Base-by-base conservation (phyloP, 495 filamentous ascomycete genomes). In the Penicillium longicatenatum region DNA sequence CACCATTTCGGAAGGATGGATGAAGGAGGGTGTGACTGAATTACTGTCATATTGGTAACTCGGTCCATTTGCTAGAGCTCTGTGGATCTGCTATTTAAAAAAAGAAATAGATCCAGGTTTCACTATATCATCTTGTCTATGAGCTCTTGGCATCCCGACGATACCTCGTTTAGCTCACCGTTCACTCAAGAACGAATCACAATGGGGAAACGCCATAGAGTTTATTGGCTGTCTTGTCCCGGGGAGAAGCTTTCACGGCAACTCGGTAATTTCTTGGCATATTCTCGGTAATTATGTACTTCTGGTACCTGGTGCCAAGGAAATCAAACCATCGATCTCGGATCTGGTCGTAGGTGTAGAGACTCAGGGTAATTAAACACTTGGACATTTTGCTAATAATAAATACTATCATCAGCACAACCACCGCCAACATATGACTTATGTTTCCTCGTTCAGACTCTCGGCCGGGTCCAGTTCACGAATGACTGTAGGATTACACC, bases 201-300 rank as follows among this genome's bases (percentile, higher is more conserved):
- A n/a, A n/a, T 39, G n/a, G 9, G 3, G 12, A 35, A 11, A 35
- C 31, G 31, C 31, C 12, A 35, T 17, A 39, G 14, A 39, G 37
- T 39, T n/a, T 16, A 39, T 39, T 39, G 4, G 37, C 16, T 17
- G 14, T 39, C 16, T 39, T 39, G 14, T n/a, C 37, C 16, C 31
- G 31, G 31, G 3, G 31, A 66, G 30, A 63, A 66, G 63, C 60
- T 66, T 65, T 55, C 14, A 29, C 60, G 60, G 50, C 63, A 63
- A 39, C 8, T 39, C 37, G 37, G 37, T 39, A 39, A 39, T 39
- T 39, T n/a, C 37, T 46, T 26, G 24, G 24, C 20, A 22, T 46
- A 24, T 10, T 22, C 19, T 21, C 19, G 44, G 44, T 46, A 26
- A 26, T 22, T 46, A 61, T 17, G 37, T 24, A 55, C 52, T 12